These are phyloP conservation scores for Diplodia intermedia DNA, from an alignment of 2,329 filamentous ascomycete species.

Conservation along the genomic window DNA sequence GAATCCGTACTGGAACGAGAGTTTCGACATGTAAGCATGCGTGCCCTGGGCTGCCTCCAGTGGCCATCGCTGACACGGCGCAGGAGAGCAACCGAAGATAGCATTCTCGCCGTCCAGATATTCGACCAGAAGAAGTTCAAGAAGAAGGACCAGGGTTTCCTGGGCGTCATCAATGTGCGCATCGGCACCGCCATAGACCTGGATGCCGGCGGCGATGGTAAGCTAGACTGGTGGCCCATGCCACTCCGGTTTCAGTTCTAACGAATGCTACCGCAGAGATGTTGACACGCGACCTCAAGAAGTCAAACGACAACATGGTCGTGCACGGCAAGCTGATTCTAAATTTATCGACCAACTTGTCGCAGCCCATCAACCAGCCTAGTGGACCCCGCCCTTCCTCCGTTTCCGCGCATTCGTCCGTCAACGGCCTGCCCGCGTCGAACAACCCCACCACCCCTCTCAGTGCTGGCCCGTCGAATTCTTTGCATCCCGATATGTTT, in stretches of 20 bases:
- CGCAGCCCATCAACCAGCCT: constrained; percentile 62
- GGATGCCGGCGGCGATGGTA: constrained; percentile 89
- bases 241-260: constrained; percentile 19
- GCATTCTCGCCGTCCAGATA: constrained; percentile 95
- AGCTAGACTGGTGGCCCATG: constrained; percentile 42
- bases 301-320: constrained; percentile 96
- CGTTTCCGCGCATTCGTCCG: constrained; percentile 45
- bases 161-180: constrained; percentile 96
- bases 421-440: constrained; percentile 47
- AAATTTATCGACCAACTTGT: constrained; percentile 91
- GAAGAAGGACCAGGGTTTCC: constrained; percentile 99
- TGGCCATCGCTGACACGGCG: constrained; percentile 38
- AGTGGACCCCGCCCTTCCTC: constrained; percentile 32
- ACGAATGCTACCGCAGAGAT: constrained; percentile 69
- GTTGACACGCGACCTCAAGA: constrained; percentile 96
- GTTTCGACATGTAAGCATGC: constrained; percentile 86
- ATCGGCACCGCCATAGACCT: constrained; percentile 95
- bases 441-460: constrained; percentile 29
- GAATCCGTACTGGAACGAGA: constrained; percentile 99
- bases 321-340: constrained; percentile 98
- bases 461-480: constrained; percentile 38
- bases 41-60: constrained; percentile 32
- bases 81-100: constrained; percentile 91
- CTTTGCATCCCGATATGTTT: constrained; percentile 48
- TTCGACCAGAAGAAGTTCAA: constrained; percentile 99